These are phyloP conservation scores for Erodium texanum DNA, from an alignment of 441 rosid species.

Conservation along the genomic window DNA sequence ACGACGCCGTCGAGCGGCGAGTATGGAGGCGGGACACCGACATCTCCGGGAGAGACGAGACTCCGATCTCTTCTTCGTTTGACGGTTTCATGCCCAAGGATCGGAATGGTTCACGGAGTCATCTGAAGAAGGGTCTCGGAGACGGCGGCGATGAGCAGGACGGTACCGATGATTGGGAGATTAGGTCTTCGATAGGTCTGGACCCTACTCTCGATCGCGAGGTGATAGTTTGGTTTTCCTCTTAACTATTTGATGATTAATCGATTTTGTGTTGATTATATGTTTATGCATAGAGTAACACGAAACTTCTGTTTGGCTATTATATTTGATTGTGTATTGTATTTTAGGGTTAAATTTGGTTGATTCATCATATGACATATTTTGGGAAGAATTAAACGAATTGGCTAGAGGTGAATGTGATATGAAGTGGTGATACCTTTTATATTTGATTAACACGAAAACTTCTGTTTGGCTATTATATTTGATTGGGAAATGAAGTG, in stretches of 20 bases:
- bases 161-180: slow-evolving; percentile 34
- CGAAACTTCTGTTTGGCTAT: too few species aligned
- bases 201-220: slow-evolving; percentile 63
- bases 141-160: slow-evolving; percentile 15
- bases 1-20: slow-evolving; percentile 36
- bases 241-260: background rate
- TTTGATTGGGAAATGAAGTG: too few species aligned
- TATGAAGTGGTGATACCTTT: too few species aligned
- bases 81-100: slow-evolving; percentile 29
- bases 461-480: too few species aligned
- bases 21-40: slow-evolving; percentile 38
- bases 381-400: too few species aligned
- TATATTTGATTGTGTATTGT: too few species aligned
- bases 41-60: slow-evolving; percentile 34
- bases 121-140: background rate
- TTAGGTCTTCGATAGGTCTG: slow-evolving; percentile 53
- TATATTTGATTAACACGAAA: too few species aligned
- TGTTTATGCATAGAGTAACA: too few species aligned
- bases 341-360: background rate
- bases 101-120: slow-evolving; percentile 11
- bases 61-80: slow-evolving; percentile 44
- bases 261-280: background rate
- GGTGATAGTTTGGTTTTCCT: slow-evolving; percentile 22
- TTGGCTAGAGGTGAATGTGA: too few species aligned
- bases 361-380: background rate